Evolutionary conservation across 2,329 filamentous ascomycete genomes (phyloP).

Genomic region (Cladosporium sp.): DNA sequence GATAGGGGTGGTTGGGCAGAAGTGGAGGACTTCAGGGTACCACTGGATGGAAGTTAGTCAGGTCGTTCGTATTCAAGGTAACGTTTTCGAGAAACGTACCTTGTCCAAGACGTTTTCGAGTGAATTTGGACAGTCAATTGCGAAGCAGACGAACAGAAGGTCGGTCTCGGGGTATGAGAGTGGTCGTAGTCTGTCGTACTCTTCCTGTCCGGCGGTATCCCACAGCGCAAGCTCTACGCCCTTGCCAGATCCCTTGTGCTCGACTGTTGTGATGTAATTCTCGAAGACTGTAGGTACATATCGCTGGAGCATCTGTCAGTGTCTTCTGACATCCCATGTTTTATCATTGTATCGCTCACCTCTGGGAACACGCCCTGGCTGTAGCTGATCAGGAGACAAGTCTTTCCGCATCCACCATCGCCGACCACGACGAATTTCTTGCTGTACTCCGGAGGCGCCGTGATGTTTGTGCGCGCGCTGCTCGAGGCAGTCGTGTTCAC

Average conservation of each 20-base stretch:
- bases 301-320: conserved; percentile 62
- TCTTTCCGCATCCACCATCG: conserved; percentile 97
- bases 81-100: conserved; percentile 50
- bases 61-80: not conserved
- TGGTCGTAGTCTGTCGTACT: conserved; percentile 92
- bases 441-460: conserved; percentile 86
- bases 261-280: conserved; percentile 98
- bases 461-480: conserved; percentile 75
- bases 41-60: conserved; percentile 57
- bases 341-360: conserved; percentile 51
- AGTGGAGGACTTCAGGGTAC: conserved; percentile 98
- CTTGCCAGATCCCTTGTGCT: conserved; percentile 82
- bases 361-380: conserved; percentile 98
- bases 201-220: conserved; percentile 98
- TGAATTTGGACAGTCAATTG: conserved; percentile 97
- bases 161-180: conserved; percentile 98
- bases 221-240: conserved; percentile 94
- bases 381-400: conserved; percentile 96
- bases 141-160: conserved; percentile 96
- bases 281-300: conserved; percentile 99
- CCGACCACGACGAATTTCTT: conserved; percentile 99
- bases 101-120: conserved; percentile 99
- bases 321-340: not conserved
- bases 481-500: conserved; percentile 42
- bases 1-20: conserved; percentile 94